phyloP scores from a whole-genome alignment of 345 rosid genomes.

The Linum usitatissimum region DNA sequence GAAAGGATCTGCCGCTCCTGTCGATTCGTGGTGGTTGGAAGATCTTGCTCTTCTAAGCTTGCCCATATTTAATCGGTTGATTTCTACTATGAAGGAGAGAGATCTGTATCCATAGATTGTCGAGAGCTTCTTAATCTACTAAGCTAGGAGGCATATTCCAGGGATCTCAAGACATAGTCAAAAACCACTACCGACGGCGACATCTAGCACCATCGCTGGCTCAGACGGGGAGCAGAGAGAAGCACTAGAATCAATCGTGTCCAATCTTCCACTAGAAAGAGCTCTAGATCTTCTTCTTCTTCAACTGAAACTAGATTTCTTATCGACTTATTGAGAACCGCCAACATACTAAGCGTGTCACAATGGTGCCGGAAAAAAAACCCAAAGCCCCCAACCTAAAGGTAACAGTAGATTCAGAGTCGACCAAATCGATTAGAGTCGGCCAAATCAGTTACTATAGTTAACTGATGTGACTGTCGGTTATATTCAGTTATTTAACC shows the following conservation, averaged over 20 bases:
- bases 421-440: too few species aligned
- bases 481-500: too few species aligned
- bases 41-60: conserved; percentile 49
- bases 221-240: conserved; percentile 76
- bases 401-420: too few species aligned
- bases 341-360: conserved; percentile 72
- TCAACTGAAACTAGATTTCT: conserved; percentile 45
- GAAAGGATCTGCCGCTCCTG: conserved; percentile 11
- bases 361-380: conserved; percentile 56
- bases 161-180: conserved; percentile 61
- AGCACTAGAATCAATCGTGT: conserved; percentile 52
- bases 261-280: conserved; percentile 48
- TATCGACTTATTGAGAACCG: conserved; percentile 62
- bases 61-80: conserved; percentile 46
- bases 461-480: too few species aligned
- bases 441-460: too few species aligned
- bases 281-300: conserved; percentile 30
- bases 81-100: conserved; percentile 44
- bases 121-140: conserved; percentile 70
- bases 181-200: conserved; percentile 34
- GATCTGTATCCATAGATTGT: conserved; percentile 49
- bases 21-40: conserved; percentile 42
- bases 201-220: conserved; percentile 24
- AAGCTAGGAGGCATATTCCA: conserved; percentile 73
- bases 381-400: too few species aligned